Base-by-base conservation (phyloP, 805 yeast genomes). In the Saccharomyces cerevisiae region DNA sequence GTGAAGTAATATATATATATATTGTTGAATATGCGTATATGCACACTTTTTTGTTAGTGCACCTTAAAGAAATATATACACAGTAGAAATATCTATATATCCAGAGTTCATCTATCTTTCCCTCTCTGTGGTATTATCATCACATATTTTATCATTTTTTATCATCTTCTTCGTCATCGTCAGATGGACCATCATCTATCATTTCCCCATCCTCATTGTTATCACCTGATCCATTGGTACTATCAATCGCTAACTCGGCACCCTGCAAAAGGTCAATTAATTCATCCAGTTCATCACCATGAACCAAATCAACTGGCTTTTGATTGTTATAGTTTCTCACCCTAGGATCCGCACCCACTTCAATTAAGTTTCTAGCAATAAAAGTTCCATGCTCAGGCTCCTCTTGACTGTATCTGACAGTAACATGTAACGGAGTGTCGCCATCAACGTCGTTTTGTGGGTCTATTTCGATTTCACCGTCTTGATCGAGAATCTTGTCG, bases 311-410 rank as follows among this genome's bases (percentile, higher is more conserved):
- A 43, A 85, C 76, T 6, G 98, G 96, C 61, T 80, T 87, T 62
- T 84, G 78, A 26, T 88, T 88, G 43, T 76, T 74, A 41, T 76
- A 78, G 65, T 87, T 87, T 58, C 68, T 76, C 17, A 79, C 66
- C 50, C 79, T 76, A 2, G 95, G 88, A 70, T 91, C 94, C 1
- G 94, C 84, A 2, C 99, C 98, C 29, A 95, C 96, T 63, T 91
- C 97, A 46, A 94, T 74, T 57, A 94, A 78, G 67, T 85, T 86
- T 63, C 88, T 96, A 11, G 84, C 81, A 32, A 90, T 76, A 60
- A 84, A 88, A 26, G 77, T 73, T 0, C 96, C 97, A 69, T 86
- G 90, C 56, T 88, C 97, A 0, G 94, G 88, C 65, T 92, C 96
- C 27, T 82, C 83, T 48, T 76, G 74, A 13, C 91, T 77, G 68